phyloP scores from a whole-genome alignment of 2,329 filamentous ascomycete species.

The Rhytidhysteron rufulum region DNA sequence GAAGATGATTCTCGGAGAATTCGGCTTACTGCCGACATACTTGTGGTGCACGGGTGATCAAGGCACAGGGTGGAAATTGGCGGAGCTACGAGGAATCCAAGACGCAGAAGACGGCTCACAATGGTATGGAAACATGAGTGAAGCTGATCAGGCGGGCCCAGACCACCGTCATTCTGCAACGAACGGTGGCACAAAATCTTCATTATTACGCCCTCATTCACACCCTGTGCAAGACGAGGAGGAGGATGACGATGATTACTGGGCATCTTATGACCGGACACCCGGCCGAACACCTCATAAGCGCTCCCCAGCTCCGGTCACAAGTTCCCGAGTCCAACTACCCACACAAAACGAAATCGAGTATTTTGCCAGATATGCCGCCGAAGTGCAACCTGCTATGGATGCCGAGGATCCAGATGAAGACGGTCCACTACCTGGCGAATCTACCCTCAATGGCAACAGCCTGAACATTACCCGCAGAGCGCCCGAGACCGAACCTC shows the following conservation, averaged over 20 bases:
- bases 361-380: slow-evolving; percentile 73
- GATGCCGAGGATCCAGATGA: slow-evolving; percentile 80
- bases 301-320: slow-evolving; percentile 57
- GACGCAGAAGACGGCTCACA: slow-evolving; percentile 55
- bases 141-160: slow-evolving; percentile 54
- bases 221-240: slow-evolving; percentile 46
- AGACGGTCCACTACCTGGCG: slow-evolving; percentile 45
- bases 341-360: slow-evolving; percentile 56
- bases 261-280: slow-evolving; percentile 74
- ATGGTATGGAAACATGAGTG: slow-evolving; percentile 55
- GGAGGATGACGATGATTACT: slow-evolving; percentile 74
- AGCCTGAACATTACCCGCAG: slow-evolving; percentile 38
- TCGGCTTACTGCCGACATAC: slow-evolving; percentile 62
- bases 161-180: slow-evolving; percentile 11
- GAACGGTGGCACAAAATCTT: not conserved
- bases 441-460: slow-evolving; percentile 54
- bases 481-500: slow-evolving; percentile 41
- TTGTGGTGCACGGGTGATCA: slow-evolving; percentile 65
- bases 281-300: slow-evolving; percentile 50
- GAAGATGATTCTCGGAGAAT: slow-evolving; percentile 58
- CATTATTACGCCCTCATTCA: slow-evolving; percentile 5
- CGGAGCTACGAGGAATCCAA: slow-evolving; percentile 61
- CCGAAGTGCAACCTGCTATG: slow-evolving; percentile 73
- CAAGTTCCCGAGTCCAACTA: slow-evolving; percentile 33
- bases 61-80: slow-evolving; percentile 67